Base-by-base conservation (phyloP, 108 stramenopile species). In the Skeletonema marinoi region DNA sequence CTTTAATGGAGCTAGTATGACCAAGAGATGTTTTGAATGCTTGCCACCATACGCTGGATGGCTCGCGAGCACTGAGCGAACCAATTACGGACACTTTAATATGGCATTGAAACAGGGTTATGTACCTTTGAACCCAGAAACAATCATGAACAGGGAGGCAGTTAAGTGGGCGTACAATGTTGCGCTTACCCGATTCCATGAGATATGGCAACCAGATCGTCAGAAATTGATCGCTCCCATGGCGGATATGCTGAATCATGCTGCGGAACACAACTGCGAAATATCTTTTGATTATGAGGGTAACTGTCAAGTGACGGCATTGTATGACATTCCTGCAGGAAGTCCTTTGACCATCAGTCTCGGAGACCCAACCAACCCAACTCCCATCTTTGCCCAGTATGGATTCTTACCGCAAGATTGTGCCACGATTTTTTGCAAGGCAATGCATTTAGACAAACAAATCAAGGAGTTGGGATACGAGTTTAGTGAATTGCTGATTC, bases 121-220 rank as follows among this genome's bases (percentile, higher is more conserved):
- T 29, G 77, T 78, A 12, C 79, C 79, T 3, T 30, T 82, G 32
- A 73, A 38, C 59, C 76, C 41, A 12, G 71, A 82, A 17, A 77
- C 72, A 4, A 41, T 73, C 10, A 16, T 54, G 19, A 64, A 82
- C 29, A 65, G 66, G 9, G 32, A 65, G 8, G 70, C 71, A 29
- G 70, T 77, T 8, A 78, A 63, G 72, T 82, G 81, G 81, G 81
- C 81, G 0, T 82, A 78, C 51, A 82, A 82, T 48, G 81, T 78
- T 6, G 81, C 77, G 4, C 71, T 73, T 13, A 82, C 81, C 0
- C 60, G 81, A 13, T 75, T 54, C 41, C 72, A 72, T 7, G 81
- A 73, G 44, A 71, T 78, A 16, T 77, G 76, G 76, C n/a, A 66
- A 29, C 78, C 78, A 3, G 33, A 21, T 8, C 56, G 73, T 39